Base-by-base conservation (phyloP, 768 basidiomycete genomes). In the Lactarius vividus region DNA sequence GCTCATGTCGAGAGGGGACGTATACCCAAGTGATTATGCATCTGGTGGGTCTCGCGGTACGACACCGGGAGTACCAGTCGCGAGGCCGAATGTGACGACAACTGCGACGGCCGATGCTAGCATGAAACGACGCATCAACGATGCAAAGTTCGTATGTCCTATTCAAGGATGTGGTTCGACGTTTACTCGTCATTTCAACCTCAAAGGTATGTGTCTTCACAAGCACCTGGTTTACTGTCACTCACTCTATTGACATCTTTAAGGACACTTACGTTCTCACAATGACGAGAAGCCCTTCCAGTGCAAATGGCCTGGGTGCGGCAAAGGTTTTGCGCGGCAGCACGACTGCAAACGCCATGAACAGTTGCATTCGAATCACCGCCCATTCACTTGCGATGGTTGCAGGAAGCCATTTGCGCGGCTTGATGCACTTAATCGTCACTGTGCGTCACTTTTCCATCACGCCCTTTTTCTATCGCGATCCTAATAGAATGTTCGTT, bases 261-360 rank as follows among this genome's bases (percentile, higher is more conserved):
- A 69, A 91, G 89, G 96, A n/a, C 96, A 98, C 73, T 82, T 97
- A 71, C 90, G 96, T 49, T 94, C 92, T 16, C 96, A 97, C 72
- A 94, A 91, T 66, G 95, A 96, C 75, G 94, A 96, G 77, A 89
- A 94, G 68, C 95, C 95, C 37, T 98, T 94, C 82, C 86, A 89
- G 75, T 98, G 95, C 79, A 88, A 91, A 72, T 96, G 94, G 88
- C 92, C 93, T 1, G 94, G 93, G 28, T 98, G 95, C 73, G 89
- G 88, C 31, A 96, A 97, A 77, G 93, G 95, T 28, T 96, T 97
- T 69, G 95, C 92, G 31, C 78, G 95, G 63, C 93, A 96, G 75
- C 96, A 97, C 73, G 96, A 98, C 75, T 97, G 96, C 78, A 98
- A 96, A 74, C 85, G 95, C 2, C 96, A 98, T 72, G 96, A 97